Evolutionary conservation across 1,284 basidiomycete species (phyloP).

Genomic region (Apiotrichum mycotoxinovorans): DNA sequence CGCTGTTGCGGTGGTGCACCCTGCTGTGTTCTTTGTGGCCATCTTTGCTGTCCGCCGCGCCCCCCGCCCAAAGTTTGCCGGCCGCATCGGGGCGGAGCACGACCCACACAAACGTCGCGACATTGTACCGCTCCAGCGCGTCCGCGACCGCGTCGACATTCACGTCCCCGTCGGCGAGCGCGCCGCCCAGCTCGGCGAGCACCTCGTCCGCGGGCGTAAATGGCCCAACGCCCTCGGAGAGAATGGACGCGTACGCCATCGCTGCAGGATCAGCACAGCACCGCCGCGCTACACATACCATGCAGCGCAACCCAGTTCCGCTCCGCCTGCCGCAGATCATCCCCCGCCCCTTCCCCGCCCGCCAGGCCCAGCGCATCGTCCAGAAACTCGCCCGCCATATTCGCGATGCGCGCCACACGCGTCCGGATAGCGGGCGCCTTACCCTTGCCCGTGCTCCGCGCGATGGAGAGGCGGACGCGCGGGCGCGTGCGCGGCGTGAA

Average conservation of each 20-base stretch:
- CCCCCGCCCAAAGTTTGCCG: neutral
- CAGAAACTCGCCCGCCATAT: neutral
- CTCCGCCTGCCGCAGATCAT: neutral
- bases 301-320: neutral
- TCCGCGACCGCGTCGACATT: neutral
- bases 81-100: neutral
- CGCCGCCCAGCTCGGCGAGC: neutral
- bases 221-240: neutral
- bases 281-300: no score
- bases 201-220: neutral
- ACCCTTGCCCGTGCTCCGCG: neutral
- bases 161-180: neutral
- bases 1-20: conserved; percentile 22
- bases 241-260: neutral
- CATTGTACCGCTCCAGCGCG: neutral
- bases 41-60: neutral
- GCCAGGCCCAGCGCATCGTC: neutral
- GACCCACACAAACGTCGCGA: neutral
- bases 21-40: neutral
- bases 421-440: no score
- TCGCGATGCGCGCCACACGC: neutral
- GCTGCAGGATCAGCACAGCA: neutral
- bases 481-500: neutral
- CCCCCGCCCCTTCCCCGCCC: neutral
- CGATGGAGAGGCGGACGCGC: neutral